Evolutionary conservation across 768 basidiomycete genomes (phyloP), one percentile per base, ranked within the genome.

Genomic region (Russula griseocarnosa): DNA sequence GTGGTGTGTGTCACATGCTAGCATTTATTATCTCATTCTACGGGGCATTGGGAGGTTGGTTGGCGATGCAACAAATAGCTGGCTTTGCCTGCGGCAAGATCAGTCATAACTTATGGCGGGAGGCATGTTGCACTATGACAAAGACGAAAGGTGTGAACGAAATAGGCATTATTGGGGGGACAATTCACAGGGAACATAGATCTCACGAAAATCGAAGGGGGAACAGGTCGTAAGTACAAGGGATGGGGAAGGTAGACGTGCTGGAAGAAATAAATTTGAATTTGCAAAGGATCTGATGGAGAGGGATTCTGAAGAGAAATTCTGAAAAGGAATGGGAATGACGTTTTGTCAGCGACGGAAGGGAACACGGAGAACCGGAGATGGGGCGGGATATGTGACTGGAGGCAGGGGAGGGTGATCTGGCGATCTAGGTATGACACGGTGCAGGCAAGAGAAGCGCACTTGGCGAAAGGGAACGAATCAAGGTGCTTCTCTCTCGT

Each of bases 271-370:
- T 51, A 64, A 69, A 66, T 66, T 68, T 59, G 68, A 67, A 67
- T 65, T 67, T 50, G 66, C 53, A 68, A 66, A 51, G 36, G 62
- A 67, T 69, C 67, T 63, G 66, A 66, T 67, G 65, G 60, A 57
- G 62, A 42, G 51, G 64, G 44, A 34, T 61, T 67, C 62, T 54
- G 26, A 57, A 66, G 50, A 62, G 61, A 53, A 62, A 32, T 67
- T 68, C 66, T 61, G 65, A 66, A 65, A 69, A 57, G 58, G 46
- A 70, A 66, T 68, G 69, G 68, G 67, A 61, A 66, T 63, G 69
- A 62, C 62, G 67, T 66, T 69, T 67, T 69, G 68, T 69, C 70
- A 69, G 71, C 66, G 72, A 62, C 63, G 67, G 69, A 69, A 71
- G 58, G 70, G 67, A 60, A 62, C 60, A 60, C 63, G 65, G n/a